Evolutionary conservation across 129 eudicot genomes (phyloP), one percentile per base, ranked within the genome.

Genomic region (Mikania micrantha): DNA sequence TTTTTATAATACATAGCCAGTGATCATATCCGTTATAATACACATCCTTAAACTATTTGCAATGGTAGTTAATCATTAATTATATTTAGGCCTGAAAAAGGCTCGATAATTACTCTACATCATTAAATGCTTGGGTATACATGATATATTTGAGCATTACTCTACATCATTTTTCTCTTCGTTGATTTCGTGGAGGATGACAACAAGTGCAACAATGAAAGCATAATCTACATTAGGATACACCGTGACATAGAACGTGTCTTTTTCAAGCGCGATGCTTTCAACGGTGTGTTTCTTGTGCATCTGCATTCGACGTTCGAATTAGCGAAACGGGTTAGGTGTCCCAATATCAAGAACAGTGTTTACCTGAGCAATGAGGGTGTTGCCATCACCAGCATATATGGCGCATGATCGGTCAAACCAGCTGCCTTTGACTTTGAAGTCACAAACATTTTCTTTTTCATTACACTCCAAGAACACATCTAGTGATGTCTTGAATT

Each of bases 181-280:
- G 10, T 83, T 82, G 66, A 67, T 78, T 52, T 75, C 81, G 0
- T 79, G 77, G 9, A 79, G 81, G 40, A 83, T 79, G 40, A 75
- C 84, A 5, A 83, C 71, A 9, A 83, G 81, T 1, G 84, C 81
- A 45, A 79, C 81, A 9, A 83, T 75, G 79, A 83, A 83, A 27
- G 84, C 87, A 15, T 71, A 79, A 54, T 83, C 84, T 3, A 83
- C 84, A 29, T 79, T 59, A 3, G 87, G 87, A 50, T 79, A 75
- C 58, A 83, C 84, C 1, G 79, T 83, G 65, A 83, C 81, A 19
- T 66, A 22, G 67, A 78, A 82, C 4, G 74, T 82, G 71, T 82
- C 87, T 49, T 82, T 82, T 34, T 81, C 87, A 2, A 79, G 84
- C 47, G 79, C 73, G 22, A 82, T 53, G 73, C 81, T 82, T 42